These are phyloP conservation scores for Kingdonia uniflora DNA, from an alignment of 164 flowering plant species.

Conservation along the genomic window DNA sequence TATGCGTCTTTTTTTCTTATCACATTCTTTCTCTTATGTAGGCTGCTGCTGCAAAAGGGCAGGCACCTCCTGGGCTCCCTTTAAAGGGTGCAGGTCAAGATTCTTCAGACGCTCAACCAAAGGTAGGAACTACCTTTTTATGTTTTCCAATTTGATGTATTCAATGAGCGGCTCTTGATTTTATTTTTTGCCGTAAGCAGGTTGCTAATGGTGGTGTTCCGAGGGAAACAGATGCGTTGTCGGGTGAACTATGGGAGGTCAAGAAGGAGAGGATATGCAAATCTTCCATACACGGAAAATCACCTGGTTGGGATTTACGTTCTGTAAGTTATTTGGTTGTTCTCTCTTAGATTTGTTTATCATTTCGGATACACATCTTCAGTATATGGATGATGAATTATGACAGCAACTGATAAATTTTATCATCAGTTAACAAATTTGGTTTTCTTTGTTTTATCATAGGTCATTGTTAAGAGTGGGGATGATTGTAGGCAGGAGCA, in stretches of 20 bases:
- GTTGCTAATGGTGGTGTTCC: slow-evolving; percentile 61
- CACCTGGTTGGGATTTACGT: slow-evolving; percentile 93
- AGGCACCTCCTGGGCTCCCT: slow-evolving; percentile 97
- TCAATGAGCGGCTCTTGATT: too few species aligned
- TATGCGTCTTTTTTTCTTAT: not conserved
- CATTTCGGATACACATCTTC: not conserved
- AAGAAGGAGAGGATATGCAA: slow-evolving; percentile 79
- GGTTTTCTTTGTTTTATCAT: slow-evolving; percentile 10
- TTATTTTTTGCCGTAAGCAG: slow-evolving; percentile 24
- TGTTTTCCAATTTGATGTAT: too few species aligned
- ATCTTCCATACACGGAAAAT: slow-evolving; percentile 69
- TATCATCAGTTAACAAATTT: not conserved
- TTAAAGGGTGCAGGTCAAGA: slow-evolving; percentile 92
- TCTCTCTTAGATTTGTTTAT: not conserved
- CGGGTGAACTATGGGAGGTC: slow-evolving; percentile 93
- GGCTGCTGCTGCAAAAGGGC: slow-evolving; percentile 99
- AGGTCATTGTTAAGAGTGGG: slow-evolving; percentile 98
- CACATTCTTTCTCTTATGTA: slow-evolving; percentile 15
- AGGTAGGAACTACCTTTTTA: slow-evolving; percentile 34
- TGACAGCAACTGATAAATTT: too few species aligned
- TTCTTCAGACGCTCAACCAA: slow-evolving; percentile 72
- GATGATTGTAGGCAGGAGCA: slow-evolving; percentile 99
- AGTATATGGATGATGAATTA: too few species aligned
- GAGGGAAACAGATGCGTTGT: slow-evolving; percentile 75
- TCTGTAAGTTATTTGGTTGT: slow-evolving; percentile 71